Base-by-base conservation (phyloP, 139 green algal genomes). In the Picochlorum sp. region DNA sequence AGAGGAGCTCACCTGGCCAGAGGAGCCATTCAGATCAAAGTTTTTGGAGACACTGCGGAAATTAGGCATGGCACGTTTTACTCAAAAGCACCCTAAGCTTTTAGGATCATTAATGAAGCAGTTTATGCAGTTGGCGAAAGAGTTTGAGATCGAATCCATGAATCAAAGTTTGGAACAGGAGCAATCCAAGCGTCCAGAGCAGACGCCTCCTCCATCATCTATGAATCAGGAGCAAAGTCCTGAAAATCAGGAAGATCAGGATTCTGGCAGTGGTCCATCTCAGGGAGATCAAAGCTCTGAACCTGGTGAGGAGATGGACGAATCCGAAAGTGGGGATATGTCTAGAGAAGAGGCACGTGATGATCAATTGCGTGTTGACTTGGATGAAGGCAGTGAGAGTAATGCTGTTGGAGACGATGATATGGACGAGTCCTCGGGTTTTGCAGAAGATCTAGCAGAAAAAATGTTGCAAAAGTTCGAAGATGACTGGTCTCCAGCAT, bases 11-110 rank as follows among this genome's bases (percentile, higher is more conserved):
- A 34, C 70, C 15, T 95, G 88, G 88, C 87, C 87, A 3, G 63
- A 65, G 26, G 86, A 95, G 66, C 87, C 88, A 13, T 91, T 95
- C 52, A 74, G 80, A 57, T 77, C 64, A 34, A 85, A 87, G 72
- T 92, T 95, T 73, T 72, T 88, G 16, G 74, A 60, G n/a, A 28
- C 63, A 30, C 45, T 70, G 9, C 63, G 59, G 28, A 45, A 51
- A 21, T 61, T 96, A 52, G 84, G 92, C 76, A 94, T 96, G 86
- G 69, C 87, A 2, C 85, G 84, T 54, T 95, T 96, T 75, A 91
- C 82, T 15, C 72, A 86, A 28, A 75, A 83, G 23, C 85, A 95
- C 73, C 89, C 89, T 2, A 70, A 78, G 56, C 79, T 96, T 52
- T 74, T 91, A 31, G 74, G 85, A 45, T 80, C 77, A 5, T 72